Evolutionary conservation across 805 yeast species (phyloP), one percentile per base, ranked within the genome.

Genomic region (Candida tibetensis): DNA sequence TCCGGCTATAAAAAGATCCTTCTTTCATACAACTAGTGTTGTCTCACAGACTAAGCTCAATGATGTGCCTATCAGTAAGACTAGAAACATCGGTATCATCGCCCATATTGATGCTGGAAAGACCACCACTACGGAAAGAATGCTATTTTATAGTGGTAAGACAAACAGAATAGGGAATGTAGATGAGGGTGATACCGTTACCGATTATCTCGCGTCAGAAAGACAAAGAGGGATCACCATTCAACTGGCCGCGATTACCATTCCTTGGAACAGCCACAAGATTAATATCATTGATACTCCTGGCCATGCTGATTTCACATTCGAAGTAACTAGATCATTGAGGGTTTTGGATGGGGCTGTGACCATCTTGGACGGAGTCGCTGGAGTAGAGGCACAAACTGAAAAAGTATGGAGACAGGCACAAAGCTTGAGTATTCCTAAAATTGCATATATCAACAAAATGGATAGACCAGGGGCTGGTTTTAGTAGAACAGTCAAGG

Each of bases 91-190:
- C 23, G 99, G 99, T 2, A 88, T 93, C 50, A 89, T 93, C 28
- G 99, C 99, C n/a, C 99, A 93, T 58, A 93, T 93, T 37, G 99
- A 93, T 68, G 99, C 99, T 2, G 99, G 99, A 0, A 93, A 93
- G 61, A 93, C 99, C 3, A 93, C 99, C 2, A 90, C 99, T 1
- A 91, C 99, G 0, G 99, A 93, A 58, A 69, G 98, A 32, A 85
- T 93, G 88, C 76, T 93, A n/a, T 91, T 75, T 55, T 90, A 85
- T 57, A 74, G 90, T 37, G 98, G 98, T 0, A 72, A 82, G 41
- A 91, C 85, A 1, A 69, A 71, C 18, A 59, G 88, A 17, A 82
- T 93, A 3, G 99, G 99, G 0, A 81, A 93, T 52, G 99, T 93
- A 4, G 98, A 93, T 52, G 85, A 88, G 47, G 99, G 99, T 14